Conservation (phyloP, 805 yeast species). For the Candida qinlingensis region DNA sequence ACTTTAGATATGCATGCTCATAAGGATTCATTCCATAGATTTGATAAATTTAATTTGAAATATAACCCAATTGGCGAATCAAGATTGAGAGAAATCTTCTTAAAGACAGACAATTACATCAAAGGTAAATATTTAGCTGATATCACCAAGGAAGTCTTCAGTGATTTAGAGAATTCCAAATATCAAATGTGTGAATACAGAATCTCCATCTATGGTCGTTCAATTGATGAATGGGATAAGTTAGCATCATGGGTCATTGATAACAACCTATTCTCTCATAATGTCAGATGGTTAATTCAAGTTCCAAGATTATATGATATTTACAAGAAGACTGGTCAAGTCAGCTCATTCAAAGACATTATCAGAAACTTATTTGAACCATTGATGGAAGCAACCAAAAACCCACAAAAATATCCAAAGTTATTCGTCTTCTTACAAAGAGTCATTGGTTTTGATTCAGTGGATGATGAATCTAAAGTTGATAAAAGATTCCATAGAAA, state of each 20-base stretch:
- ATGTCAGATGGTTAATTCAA: constrained; percentile 95
- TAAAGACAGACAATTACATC: constrained; percentile 92
- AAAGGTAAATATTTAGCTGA: constrained; percentile 89
- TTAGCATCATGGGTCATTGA: constrained; percentile 94
- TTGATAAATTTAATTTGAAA: constrained; percentile 94
- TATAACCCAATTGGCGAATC: constrained; percentile 99
- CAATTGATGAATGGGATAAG: constrained; percentile 89
- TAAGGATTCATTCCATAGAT: constrained; percentile 94
- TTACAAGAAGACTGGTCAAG: constrained; percentile 72
- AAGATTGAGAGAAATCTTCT: constrained; percentile 89
- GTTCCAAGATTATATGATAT: constrained; percentile 91
- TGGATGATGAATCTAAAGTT: constrained; percentile 93
- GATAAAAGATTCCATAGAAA: constrained; percentile 80
- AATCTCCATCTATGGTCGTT: constrained; percentile 90
- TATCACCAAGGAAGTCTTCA: constrained; percentile 86
- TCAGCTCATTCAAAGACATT: constrained; percentile 68
- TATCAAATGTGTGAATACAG: constrained; percentile 97
- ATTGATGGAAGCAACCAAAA: constrained; percentile 78
- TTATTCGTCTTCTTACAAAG: constrained; percentile 82
- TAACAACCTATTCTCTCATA: constrained; percentile 83
- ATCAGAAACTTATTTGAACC: constrained; percentile 80
- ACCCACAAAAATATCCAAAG: constrained; percentile 89
- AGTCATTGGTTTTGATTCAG: constrained; percentile 96
- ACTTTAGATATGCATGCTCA: constrained; percentile 99
- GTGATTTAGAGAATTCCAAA: constrained; percentile 90